These are phyloP conservation scores for Magnolia changhungtana DNA, from an alignment of 164 flowering plant species.

Conservation along the genomic window DNA sequence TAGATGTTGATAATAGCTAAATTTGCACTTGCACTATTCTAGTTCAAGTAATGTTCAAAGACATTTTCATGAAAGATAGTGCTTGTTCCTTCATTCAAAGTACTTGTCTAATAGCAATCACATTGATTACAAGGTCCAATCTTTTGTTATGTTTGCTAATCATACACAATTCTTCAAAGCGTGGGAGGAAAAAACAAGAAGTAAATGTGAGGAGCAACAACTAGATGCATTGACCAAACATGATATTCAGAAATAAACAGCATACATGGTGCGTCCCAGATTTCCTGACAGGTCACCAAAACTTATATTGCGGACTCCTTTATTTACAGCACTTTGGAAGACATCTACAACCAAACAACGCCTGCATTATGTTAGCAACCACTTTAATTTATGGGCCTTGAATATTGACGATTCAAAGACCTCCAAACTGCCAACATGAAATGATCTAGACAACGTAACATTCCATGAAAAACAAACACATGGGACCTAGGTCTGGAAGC, in stretches of 20 bases:
- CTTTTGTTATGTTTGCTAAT: neutral
- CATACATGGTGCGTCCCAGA: conserved; percentile 90
- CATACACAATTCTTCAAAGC: too few species aligned
- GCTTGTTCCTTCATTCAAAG: neutral
- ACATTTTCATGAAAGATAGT: neutral
- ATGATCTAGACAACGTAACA: neutral
- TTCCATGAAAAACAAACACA: neutral
- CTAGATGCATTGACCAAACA: neutral
- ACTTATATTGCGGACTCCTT: conserved; percentile 81
- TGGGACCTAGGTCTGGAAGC: neutral
- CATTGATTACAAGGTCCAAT: neutral
- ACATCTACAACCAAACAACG: conserved; percentile 49
- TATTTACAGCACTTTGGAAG: conserved; percentile 77
- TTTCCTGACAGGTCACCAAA: conserved; percentile 94
- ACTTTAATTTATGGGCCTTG: neutral
- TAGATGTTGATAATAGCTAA: too few species aligned
- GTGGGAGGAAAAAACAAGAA: neutral
- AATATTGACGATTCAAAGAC: neutral
- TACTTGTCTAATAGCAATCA: neutral
- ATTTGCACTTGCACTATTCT: neutral
- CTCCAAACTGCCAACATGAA: conserved; percentile 4
- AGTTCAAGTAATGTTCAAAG: neutral
- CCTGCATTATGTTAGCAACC: neutral
- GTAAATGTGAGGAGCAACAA: neutral
- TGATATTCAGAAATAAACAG: conserved; percentile 9